These are phyloP conservation scores for Annulohypoxylon nitens DNA, from an alignment of 495 filamentous ascomycete genomes.

Conservation along the genomic window DNA sequence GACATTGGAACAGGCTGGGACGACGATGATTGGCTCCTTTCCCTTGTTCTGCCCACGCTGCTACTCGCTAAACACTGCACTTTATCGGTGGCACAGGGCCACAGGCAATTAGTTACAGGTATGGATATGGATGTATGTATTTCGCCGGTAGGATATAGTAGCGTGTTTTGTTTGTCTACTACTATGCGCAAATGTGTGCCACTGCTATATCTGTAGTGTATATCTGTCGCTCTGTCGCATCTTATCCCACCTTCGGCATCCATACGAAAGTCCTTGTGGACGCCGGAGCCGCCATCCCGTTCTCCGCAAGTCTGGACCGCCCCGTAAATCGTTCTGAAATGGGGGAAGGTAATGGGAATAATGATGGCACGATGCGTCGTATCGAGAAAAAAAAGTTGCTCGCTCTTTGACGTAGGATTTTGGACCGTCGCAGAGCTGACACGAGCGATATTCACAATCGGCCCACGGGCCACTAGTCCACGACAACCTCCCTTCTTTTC, in stretches of 20 bases:
- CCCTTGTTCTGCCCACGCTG: background rate
- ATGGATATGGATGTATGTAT: background rate
- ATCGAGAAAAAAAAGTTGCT: slow-evolving; percentile 28
- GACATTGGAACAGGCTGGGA: background rate
- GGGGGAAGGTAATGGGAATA: background rate
- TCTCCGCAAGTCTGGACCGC: slow-evolving; percentile 39
- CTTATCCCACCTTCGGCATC: slow-evolving; percentile 36
- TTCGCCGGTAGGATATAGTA: background rate
- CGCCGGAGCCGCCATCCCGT: slow-evolving; percentile 44
- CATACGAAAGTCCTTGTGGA: slow-evolving; percentile 32
- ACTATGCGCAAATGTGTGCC: slow-evolving; percentile 3
- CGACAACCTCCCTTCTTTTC: slow-evolving; percentile 23
- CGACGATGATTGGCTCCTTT: slow-evolving; percentile 14
- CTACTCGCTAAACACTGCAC: too few relatives aligned
- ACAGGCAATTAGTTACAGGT: too few relatives aligned
- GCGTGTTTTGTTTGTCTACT: background rate
- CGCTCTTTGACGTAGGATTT: slow-evolving; percentile 40
- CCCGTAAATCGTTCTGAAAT: slow-evolving; percentile 18
- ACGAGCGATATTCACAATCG: slow-evolving; percentile 29
- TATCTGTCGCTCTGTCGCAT: slow-evolving; percentile 25
- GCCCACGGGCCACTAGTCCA: slow-evolving; percentile 36
- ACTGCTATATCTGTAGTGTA: slow-evolving; percentile 6
- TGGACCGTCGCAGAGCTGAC: slow-evolving; percentile 36
- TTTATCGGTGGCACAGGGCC: too few relatives aligned
- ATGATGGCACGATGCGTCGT: slow-evolving; percentile 37